A percentile compares a stretch with the other conserved stretches of the same genome.
Evolutionary conservation across 1,284 basidiomycete genomes (phyloP).

Genomic region (Tilletia horrida): DNA sequence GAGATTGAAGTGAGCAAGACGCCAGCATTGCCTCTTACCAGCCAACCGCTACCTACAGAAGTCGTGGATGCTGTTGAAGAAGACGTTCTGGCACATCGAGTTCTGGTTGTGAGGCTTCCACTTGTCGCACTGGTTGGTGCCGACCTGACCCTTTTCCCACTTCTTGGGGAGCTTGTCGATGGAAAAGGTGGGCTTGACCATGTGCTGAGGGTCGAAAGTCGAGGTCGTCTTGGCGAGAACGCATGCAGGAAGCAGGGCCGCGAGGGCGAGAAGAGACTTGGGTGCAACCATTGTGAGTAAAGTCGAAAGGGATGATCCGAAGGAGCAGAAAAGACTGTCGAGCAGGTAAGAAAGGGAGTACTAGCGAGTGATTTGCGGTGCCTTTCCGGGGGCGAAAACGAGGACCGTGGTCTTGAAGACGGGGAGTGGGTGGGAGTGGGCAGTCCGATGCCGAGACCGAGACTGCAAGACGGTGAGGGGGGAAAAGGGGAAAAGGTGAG

Average conservation of each 20-base stretch:
- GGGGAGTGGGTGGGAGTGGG: no score
- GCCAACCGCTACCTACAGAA: no score
- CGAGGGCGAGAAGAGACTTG: constrained; percentile 7
- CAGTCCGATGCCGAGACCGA: no score
- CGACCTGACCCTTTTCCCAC: constrained; percentile 45
- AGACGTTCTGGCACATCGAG: constrained; percentile 49
- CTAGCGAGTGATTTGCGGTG: neutral
- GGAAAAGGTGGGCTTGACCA: constrained; percentile 33
- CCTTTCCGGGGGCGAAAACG: neutral
- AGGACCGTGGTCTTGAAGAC: neutral
- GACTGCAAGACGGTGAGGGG: neutral
- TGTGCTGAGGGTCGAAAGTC: constrained; percentile 10
- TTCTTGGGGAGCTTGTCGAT: constrained; percentile 42
- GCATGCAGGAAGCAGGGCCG: neutral
- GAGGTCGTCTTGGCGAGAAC: neutral
- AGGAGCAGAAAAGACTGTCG: neutral
- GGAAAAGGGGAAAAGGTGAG: neutral
- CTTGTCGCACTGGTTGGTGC: constrained; percentile 45
- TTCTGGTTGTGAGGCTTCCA: constrained; percentile 33
- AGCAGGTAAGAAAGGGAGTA: neutral
- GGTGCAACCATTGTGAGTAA: neutral
- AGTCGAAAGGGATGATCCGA: no score
- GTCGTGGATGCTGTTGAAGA: constrained; percentile 45
- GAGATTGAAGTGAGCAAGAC: no score
- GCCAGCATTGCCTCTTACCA: no score